Evolutionary conservation across 2,329 filamentous ascomycete species (phyloP), one percentile per base, ranked within the genome.

Genomic region (Lachnellula willkommii): DNA sequence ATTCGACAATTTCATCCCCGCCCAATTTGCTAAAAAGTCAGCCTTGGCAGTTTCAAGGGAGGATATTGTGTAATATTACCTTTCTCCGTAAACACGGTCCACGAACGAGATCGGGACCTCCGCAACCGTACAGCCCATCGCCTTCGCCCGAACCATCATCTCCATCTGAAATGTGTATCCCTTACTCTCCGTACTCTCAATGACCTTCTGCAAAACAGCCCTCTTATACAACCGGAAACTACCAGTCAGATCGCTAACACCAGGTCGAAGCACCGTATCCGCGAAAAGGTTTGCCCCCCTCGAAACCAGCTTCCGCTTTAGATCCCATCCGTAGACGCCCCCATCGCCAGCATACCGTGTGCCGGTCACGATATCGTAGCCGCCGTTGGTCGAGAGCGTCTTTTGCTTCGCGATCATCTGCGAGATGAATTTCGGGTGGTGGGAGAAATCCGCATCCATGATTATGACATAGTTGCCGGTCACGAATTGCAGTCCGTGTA

Each of bases 91-190:
- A 47, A 99, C 74, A 55, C 94, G 84, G 73, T 99, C 95, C 42
- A 97, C 94, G 72, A 99, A 99, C 24, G 84, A 89, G 65, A 99
- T 99, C 12, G 94, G 94, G 59, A 96, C 93, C 79, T 99, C 94
- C 15, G 89, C 90, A 35, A 99, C 93, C 39, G 86, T 89, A 77
- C 84, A 95, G 1, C 94, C 93, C 89, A 96, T 92, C 15, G 88
- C 89, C 83, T 96, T 96, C 36, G 94, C 94, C 60, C 92, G 82
- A 8, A 97, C 93, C 87, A 96, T 97, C 85, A 99, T 88, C 80
- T 96, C 93, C 94, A 99, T 99, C 83, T 99, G 94, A 80, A 99
- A 99, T 42, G 89, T 93, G 73, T 97, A 99, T 2, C 94, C 94
- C 77, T 97, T 96, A 71, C 90, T 94, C 79, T 96, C 88, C 8